Percentiles rank a stretch among this genome's conserved stretches.
These are phyloP conservation scores for Botrytis paeoniae DNA, from an alignment of 2,329 filamentous ascomycete species.

Conservation along the genomic window DNA sequence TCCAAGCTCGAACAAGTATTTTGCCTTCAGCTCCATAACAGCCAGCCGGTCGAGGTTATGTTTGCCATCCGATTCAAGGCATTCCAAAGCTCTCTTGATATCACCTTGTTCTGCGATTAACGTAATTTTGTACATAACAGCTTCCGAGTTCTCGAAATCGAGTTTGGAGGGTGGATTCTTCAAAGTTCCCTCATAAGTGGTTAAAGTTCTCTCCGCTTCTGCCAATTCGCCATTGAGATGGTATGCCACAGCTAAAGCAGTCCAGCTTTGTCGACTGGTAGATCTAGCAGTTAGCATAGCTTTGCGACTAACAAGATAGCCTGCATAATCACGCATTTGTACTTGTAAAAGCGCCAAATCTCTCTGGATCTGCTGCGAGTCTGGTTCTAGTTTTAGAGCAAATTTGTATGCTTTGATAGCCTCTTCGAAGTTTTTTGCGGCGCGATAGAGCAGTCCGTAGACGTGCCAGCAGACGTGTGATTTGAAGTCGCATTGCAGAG, in stretches of 20 bases:
- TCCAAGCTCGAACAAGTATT: slow-evolving; percentile 76
- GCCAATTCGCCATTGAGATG: slow-evolving; percentile 82
- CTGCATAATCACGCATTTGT: slow-evolving; percentile 93
- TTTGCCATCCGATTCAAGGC: slow-evolving; percentile 76
- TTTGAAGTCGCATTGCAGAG: slow-evolving; percentile 95
- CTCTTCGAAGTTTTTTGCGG: slow-evolving; percentile 97
- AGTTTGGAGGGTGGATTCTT: slow-evolving; percentile 73
- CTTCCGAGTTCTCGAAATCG: slow-evolving; percentile 92
- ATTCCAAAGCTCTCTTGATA: slow-evolving; percentile 76
- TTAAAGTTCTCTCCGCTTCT: slow-evolving; percentile 87
- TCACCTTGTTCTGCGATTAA: slow-evolving; percentile 91
- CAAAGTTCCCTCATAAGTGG: slow-evolving; percentile 88
- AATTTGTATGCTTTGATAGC: slow-evolving; percentile 99
- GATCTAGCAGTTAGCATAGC: slow-evolving; percentile 85
- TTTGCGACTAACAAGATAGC: slow-evolving; percentile 85
- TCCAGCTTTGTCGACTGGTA: slow-evolving; percentile 88
- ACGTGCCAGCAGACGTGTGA: slow-evolving; percentile 99
- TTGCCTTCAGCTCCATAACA: slow-evolving; percentile 79
- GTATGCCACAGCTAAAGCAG: slow-evolving; percentile 88
- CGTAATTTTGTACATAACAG: slow-evolving; percentile 89
- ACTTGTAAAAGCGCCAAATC: slow-evolving; percentile 91
- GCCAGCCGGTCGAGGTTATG: slow-evolving; percentile 78
- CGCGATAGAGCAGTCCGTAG: slow-evolving; percentile 89
- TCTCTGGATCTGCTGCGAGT: slow-evolving; percentile 87
- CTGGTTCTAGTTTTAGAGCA: slow-evolving; percentile 88